Evolutionary conservation across 139 green algal species (phyloP), one percentile per base, ranked within the genome.

Genomic region (Nannochloris sp.): DNA sequence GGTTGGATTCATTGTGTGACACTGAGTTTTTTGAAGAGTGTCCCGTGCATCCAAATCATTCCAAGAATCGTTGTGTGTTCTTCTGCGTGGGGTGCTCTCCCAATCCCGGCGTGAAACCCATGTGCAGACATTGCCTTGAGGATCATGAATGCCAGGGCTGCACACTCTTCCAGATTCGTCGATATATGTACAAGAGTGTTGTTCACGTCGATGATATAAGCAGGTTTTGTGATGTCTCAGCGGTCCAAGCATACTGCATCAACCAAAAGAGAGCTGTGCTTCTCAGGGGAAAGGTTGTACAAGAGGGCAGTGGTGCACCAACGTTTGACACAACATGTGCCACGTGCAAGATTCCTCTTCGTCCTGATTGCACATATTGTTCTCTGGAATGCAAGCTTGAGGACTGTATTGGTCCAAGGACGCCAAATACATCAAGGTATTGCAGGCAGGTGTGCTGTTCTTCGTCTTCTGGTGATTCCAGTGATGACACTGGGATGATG

Each of bases 161-260:
- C 23, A 57, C 37, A 28, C 33, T 58, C 26, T 67, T 73, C 17
- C 70, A 77, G 59, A 73, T 77, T 26, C 59, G 70, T 31, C 66
- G 69, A 30, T 77, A 77, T 67, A 77, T 77, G 69, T 67, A 72
- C 40, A 62, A 77, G 58, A 69, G 56, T 29, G 69, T 67, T 40
- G 59, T 77, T 5, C 63, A 73, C 14, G 63, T 67, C 33, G 70
- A 73, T 14, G 70, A 77, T 56, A 36, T 77, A 29, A 46, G 62
- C 49, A 58, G 25, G n/a, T 64, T 61, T 25, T 71, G 60, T 28
- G 70, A 77, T 23, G 29, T 59, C 17, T 56, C 17, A 16, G 70
- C 49, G n/a, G 48, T 77, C 49, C 70, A 77, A 64, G 57, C 63
- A n/a, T 77, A 77, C 70, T 73, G 49, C 43, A 77, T 77, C 31